Conservation (phyloP, 176 grass and related monocot species). For the Puya raimondii region DNA sequence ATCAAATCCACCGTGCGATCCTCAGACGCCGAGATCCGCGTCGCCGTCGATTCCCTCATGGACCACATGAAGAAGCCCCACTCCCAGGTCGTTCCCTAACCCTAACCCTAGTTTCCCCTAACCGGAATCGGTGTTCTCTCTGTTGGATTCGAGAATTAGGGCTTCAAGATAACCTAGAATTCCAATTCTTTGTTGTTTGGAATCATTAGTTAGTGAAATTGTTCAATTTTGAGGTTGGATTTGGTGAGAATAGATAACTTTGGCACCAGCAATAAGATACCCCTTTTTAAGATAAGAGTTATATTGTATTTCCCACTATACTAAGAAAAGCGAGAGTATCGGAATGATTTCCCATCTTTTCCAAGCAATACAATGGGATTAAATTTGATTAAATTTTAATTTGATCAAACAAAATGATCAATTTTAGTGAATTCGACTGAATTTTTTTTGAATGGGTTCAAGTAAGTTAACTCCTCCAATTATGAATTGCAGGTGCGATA, state of each 20-base stretch:
- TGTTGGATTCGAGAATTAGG: background rate
- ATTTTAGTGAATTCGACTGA: no score
- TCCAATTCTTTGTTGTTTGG: no score
- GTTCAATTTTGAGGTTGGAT: background rate
- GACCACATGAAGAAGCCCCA: constrained; percentile 75
- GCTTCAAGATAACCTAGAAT: background rate
- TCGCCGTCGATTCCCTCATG: constrained; percentile 47
- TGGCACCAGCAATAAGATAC: no score
- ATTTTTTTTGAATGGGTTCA: no score
- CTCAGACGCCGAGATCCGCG: constrained; percentile 43
- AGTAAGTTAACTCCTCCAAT: background rate
- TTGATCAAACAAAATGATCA: no score
- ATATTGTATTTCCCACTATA: no score
- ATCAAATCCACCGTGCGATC: constrained; percentile 66
- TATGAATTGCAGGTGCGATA: constrained; percentile 48
- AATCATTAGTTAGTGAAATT: no score
- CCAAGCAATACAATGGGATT: no score
- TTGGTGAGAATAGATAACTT: background rate
- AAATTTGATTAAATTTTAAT: no score
- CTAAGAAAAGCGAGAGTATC: no score
- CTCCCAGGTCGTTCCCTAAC: constrained; percentile 34
- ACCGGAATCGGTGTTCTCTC: background rate
- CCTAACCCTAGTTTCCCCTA: background rate
- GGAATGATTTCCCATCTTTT: no score
- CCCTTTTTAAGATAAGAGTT: no score